phyloP scores from a whole-genome alignment of 1,284 basidiomycete species.

The Abortiporus biennis region DNA sequence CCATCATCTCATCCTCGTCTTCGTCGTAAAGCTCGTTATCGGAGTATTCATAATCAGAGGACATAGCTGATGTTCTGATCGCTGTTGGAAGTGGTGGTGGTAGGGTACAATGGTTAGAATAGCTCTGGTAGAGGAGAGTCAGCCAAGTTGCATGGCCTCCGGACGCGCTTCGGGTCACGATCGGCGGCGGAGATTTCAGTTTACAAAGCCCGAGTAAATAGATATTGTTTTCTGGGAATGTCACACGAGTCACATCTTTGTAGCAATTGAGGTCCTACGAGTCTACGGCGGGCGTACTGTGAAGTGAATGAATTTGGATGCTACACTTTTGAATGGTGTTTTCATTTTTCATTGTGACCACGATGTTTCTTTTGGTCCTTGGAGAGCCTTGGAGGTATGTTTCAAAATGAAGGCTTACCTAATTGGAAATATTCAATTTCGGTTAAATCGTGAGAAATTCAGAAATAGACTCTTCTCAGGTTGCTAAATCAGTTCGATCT shows the following conservation, averaged over 20 bases:
- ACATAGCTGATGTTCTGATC: too few species aligned
- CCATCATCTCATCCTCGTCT: slow-evolving; percentile 62
- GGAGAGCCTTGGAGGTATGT: background rate
- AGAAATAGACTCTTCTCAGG: background rate
- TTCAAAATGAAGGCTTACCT: background rate
- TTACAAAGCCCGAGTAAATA: too few species aligned
- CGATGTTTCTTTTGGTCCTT: background rate
- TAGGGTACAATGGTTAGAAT: background rate
- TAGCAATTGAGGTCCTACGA: too few species aligned
- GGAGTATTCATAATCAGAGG: slow-evolving; percentile 69
- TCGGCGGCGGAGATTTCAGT: too few species aligned
- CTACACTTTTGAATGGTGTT: too few species aligned
- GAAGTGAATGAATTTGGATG: too few species aligned
- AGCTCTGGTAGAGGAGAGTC: background rate
- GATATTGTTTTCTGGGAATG: too few species aligned
- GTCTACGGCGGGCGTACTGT: too few species aligned
- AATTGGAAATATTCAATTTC: background rate
- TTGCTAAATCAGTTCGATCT: background rate
- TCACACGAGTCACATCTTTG: too few species aligned
- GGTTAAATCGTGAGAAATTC: too few species aligned
- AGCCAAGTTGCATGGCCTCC: background rate
- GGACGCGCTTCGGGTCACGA: too few species aligned
- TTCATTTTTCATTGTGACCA: too few species aligned
- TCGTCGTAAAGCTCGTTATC: slow-evolving; percentile 64
- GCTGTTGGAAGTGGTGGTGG: slow-evolving; percentile 9